phyloP scores from a whole-genome alignment of 2,329 filamentous ascomycete species.

The Cordyceps javanica region DNA sequence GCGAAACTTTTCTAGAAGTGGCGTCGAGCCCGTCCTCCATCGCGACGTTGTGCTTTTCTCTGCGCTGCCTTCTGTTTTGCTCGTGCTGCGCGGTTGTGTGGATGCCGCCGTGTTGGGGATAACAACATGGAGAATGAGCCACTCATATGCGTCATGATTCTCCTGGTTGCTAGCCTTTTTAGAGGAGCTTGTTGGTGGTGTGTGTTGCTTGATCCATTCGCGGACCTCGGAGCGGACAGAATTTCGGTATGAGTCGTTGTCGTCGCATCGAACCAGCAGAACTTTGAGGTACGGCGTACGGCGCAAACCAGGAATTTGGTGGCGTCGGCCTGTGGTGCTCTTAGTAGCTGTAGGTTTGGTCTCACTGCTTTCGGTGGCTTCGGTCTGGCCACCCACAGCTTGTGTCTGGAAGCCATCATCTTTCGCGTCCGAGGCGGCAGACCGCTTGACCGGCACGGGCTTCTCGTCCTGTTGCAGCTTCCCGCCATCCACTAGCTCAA shows the following conservation, averaged over 20 bases:
- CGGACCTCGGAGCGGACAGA: constrained; percentile 70
- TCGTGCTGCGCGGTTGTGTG: constrained; percentile 63
- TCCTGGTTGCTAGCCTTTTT: constrained; percentile 62
- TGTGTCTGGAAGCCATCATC: constrained; percentile 60
- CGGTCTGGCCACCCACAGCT: constrained; percentile 36
- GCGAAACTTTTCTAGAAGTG: constrained; percentile 81
- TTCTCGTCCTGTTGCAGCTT: constrained; percentile 33
- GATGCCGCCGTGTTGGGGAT: constrained; percentile 78
- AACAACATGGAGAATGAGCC: constrained; percentile 89
- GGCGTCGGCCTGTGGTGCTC: constrained; percentile 52
- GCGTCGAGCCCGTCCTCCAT: constrained; percentile 74
- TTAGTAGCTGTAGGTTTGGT: constrained; percentile 26
- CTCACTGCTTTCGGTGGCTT: constrained; percentile 34
- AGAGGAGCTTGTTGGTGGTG: constrained; percentile 51
- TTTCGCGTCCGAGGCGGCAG: constrained; percentile 28
- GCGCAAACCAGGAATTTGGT: constrained; percentile 90
- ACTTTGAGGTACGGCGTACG: constrained; percentile 93
- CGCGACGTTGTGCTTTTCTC: constrained; percentile 66
- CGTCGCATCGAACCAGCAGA: constrained; percentile 84
- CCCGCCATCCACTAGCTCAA: constrained; percentile 70
- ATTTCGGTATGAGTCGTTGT: constrained; percentile 88
- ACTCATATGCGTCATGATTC: constrained; percentile 94
- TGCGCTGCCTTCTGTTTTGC: constrained; percentile 47
- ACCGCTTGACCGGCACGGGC: constrained; percentile 24
- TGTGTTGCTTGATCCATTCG: constrained; percentile 84